These are phyloP conservation scores for Beta corolliflora DNA, from an alignment of 179 eudicot genomes.

Conservation along the genomic window DNA sequence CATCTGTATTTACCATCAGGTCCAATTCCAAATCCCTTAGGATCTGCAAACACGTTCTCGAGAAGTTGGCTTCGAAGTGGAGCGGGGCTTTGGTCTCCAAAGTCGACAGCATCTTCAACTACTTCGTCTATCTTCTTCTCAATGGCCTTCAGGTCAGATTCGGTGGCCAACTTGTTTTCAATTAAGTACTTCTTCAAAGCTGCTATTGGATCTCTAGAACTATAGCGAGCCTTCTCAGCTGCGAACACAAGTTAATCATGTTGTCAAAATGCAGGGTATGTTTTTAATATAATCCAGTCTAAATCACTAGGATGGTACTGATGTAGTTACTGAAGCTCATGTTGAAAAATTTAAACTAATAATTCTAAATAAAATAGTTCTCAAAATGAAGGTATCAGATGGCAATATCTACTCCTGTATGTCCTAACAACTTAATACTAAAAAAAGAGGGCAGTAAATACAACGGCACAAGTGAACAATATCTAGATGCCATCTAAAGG, in stretches of 20 bases:
- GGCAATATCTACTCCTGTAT: background rate
- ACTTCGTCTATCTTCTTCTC: slow-evolving; percentile 86
- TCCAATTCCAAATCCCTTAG: slow-evolving; percentile 91
- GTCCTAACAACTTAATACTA: background rate
- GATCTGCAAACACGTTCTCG: slow-evolving; percentile 95
- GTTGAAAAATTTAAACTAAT: no score
- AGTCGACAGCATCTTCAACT: slow-evolving; percentile 84
- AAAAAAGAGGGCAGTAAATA: background rate
- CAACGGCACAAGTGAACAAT: background rate
- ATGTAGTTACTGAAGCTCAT: background rate
- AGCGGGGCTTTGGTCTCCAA: slow-evolving; percentile 73
- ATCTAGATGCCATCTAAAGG: background rate
- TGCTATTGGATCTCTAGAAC: slow-evolving; percentile 80
- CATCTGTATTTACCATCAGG: slow-evolving; percentile 95
- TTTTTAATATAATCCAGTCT: background rate
- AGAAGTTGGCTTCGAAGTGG: slow-evolving; percentile 82
- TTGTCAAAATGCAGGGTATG: slow-evolving; percentile 6
- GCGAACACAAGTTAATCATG: slow-evolving; percentile 28
- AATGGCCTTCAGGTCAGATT: slow-evolving; percentile 79
- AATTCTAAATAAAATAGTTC: background rate
- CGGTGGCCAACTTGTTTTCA: slow-evolving; percentile 71
- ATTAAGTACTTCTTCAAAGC: slow-evolving; percentile 70
- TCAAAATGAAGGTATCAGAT: background rate
- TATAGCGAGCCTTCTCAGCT: slow-evolving; percentile 86
- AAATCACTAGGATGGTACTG: background rate